Percentiles rank a stretch among this genome's conserved stretches.
Evolutionary conservation across 2,329 filamentous ascomycete genomes (phyloP).

Genomic region (Calycina herbarum): DNA sequence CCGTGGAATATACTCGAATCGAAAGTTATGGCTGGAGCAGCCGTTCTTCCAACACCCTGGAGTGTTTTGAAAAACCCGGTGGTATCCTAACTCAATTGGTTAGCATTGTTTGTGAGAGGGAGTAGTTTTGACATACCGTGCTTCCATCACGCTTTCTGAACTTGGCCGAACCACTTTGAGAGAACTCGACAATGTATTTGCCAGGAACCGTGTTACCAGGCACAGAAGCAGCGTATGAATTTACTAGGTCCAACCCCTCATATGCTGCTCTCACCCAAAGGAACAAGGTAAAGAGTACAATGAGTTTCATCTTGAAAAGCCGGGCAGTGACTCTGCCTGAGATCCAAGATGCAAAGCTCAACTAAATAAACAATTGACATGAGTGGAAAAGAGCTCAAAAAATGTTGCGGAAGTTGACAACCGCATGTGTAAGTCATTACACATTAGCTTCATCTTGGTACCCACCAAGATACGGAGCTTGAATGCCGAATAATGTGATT

Average conservation of each 20-base stretch:
- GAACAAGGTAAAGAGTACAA: conserved; percentile 1
- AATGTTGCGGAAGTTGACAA: no score
- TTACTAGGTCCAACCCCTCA: no score
- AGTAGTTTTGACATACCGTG: neutral
- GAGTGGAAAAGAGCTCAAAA: no score
- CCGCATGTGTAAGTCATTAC: no score
- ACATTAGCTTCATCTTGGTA: no score
- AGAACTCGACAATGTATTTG: conserved; percentile 6
- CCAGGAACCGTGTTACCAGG: neutral
- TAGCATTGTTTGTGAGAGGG: neutral
- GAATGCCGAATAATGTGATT: no score
- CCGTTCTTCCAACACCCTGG: neutral
- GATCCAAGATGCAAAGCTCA: no score
- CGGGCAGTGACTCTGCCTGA: neutral
- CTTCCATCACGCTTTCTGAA: conserved; percentile 4
- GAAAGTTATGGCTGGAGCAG: conserved; percentile 5
- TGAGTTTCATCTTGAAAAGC: conserved; percentile 1
- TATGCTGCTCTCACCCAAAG: conserved; percentile 8
- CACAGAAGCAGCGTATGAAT: neutral
- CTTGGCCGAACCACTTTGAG: conserved; percentile 2
- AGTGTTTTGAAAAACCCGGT: conserved; percentile 2
- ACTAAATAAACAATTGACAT: no score
- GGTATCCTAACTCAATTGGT: neutral
- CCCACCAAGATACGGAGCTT: no score
- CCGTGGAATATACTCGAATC: conserved; percentile 1